Percentiles rank a stretch among this genome's conserved stretches.
These are phyloP conservation scores for Ophiocordyceps camponoti-floridani DNA, from an alignment of 2,329 filamentous ascomycete genomes.

Conservation along the genomic window DNA sequence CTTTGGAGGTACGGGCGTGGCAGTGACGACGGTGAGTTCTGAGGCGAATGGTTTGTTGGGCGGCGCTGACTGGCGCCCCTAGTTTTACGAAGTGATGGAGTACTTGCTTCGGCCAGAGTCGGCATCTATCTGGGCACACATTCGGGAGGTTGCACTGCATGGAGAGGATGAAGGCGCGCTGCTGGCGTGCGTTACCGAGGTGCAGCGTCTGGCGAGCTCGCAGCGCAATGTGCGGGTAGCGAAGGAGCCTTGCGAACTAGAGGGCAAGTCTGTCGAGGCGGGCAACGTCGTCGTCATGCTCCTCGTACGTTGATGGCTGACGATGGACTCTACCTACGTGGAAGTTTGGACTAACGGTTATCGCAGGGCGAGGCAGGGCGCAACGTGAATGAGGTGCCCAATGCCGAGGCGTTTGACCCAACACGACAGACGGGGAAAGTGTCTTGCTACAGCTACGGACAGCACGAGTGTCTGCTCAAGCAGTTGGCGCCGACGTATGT, in stretches of 20 bases:
- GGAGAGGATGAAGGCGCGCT: constrained; percentile 16
- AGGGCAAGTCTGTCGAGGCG: constrained; percentile 18
- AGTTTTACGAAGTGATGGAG: constrained; percentile 25
- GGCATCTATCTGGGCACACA: constrained; percentile 21
- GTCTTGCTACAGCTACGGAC: constrained; percentile 24
- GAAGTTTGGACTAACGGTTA: not conserved
- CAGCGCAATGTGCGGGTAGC: constrained; percentile 20
- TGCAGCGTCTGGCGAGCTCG: constrained; percentile 19
- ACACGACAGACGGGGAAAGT: constrained; percentile 20
- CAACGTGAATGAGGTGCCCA: constrained; percentile 17
- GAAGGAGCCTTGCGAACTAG: constrained; percentile 14
- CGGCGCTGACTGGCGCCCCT: not conserved
- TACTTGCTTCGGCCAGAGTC: constrained; percentile 23
- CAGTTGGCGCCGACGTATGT: constrained; percentile 22
- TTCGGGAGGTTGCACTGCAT: constrained; percentile 19
- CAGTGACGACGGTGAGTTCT: constrained; percentile 17
- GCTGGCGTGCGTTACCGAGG: constrained; percentile 20
- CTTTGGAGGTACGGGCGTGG: constrained; percentile 21
- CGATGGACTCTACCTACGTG: too few species aligned
- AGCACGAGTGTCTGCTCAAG: constrained; percentile 26
- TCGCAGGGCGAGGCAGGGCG: constrained; percentile 18
- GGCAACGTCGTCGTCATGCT: constrained; percentile 21
- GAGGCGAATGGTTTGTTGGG: not conserved
- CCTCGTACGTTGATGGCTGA: constrained; percentile 15
- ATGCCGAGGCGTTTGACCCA: constrained; percentile 22